Conservation (phyloP, 768 basidiomycete genomes). For the Lentinus tigrinus region DNA sequence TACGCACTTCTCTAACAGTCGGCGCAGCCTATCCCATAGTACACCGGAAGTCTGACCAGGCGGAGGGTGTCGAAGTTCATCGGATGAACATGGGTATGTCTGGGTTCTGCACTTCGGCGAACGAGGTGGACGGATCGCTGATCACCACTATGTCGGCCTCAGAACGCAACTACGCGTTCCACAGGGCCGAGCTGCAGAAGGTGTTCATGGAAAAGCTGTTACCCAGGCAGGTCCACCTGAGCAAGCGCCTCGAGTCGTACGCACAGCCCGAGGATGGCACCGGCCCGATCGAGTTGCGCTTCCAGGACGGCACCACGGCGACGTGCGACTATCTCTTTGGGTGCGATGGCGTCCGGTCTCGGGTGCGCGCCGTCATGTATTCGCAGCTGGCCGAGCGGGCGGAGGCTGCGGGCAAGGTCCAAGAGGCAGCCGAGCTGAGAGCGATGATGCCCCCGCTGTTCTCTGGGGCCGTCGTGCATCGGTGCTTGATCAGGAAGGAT, state of each 20-base stretch:
- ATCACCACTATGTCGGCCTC: neutral
- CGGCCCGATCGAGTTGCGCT: slow-evolving; percentile 19
- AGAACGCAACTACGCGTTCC: slow-evolving; percentile 18
- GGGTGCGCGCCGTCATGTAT: slow-evolving; percentile 23
- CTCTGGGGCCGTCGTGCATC: slow-evolving; percentile 24
- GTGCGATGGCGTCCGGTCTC: slow-evolving; percentile 28
- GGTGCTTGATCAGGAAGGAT: slow-evolving; percentile 19
- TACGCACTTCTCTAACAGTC: neutral
- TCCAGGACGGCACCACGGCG: slow-evolving; percentile 23
- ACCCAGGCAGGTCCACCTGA: slow-evolving; percentile 23
- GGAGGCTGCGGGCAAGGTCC: neutral
- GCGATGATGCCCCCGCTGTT: slow-evolving; percentile 12
- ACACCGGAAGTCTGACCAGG: slow-evolving; percentile 9
- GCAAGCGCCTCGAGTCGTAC: slow-evolving; percentile 33
- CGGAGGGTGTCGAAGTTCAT: neutral
- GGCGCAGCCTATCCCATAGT: neutral
- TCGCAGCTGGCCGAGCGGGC: neutral
- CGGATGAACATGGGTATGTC: neutral
- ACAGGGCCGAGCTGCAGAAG: slow-evolving; percentile 29
- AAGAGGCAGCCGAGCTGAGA: neutral
- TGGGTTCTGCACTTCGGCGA: no score
- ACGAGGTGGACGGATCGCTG: neutral
- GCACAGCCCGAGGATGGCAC: neutral
- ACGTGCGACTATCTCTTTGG: slow-evolving; percentile 27
- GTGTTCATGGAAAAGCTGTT: slow-evolving; percentile 22